Evolutionary conservation across 768 basidiomycete species (phyloP).

Genomic region (Chalciporus piperatus): DNA sequence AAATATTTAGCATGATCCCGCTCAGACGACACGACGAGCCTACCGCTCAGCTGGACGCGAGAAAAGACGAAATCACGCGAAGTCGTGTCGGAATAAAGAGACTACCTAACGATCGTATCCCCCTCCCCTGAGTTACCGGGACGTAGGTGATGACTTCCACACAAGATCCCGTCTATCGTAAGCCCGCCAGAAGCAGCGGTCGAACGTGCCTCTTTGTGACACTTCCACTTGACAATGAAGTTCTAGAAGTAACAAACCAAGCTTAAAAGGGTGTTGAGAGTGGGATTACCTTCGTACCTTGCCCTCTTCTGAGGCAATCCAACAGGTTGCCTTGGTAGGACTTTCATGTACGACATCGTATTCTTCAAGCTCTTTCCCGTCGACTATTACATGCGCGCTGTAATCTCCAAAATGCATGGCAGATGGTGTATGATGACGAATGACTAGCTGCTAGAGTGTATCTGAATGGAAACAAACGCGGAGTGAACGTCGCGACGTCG

Average conservation of each 20-base stretch:
- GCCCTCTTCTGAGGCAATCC: too few species aligned
- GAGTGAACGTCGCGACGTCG: too few species aligned
- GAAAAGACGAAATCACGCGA: too few species aligned
- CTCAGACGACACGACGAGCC: too few species aligned
- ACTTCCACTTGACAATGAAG: slow-evolving; percentile 14
- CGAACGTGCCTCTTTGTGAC: not conserved
- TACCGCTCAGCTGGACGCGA: too few species aligned
- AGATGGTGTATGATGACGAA: not conserved
- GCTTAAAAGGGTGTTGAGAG: too few species aligned
- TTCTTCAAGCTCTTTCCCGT: slow-evolving; percentile 11
- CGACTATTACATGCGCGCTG: slow-evolving; percentile 12
- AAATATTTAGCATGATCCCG: too few species aligned
- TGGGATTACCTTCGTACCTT: slow-evolving; percentile 10
- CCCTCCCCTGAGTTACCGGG: not conserved
- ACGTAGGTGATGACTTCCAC: too few species aligned
- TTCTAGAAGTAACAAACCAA: not conserved
- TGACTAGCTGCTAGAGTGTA: too few species aligned
- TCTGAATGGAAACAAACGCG: too few species aligned
- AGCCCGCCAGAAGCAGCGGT: not conserved
- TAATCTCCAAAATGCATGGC: slow-evolving; percentile 17
- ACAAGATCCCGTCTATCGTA: slow-evolving; percentile 11
- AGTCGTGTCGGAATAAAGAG: not conserved
- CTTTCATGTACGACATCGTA: slow-evolving; percentile 6
- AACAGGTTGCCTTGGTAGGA: too few species aligned
- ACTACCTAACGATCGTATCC: not conserved